A percentile compares a stretch with the other conserved stretches of the same genome.
These are phyloP conservation scores for Phyllosticta citriasiana DNA, from an alignment of 2,329 filamentous ascomycete species.

Conservation along the genomic window DNA sequence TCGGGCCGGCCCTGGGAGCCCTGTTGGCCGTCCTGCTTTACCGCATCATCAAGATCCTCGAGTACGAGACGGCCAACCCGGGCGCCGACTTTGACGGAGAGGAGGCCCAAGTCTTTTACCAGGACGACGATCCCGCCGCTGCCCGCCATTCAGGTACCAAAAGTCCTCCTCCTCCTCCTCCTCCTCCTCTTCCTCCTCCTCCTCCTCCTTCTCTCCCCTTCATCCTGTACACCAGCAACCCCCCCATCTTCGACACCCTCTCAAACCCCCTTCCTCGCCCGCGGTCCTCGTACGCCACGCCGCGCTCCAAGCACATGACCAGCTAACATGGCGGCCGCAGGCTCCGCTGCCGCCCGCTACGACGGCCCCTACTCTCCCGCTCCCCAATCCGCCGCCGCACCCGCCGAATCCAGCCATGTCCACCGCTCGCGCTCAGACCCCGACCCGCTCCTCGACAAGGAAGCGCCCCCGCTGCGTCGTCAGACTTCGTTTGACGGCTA, in stretches of 20 bases:
- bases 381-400: too few relatives aligned
- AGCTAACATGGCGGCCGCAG: not conserved
- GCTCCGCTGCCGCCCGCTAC: not conserved
- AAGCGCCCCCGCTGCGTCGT: not conserved
- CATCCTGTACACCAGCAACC: not conserved
- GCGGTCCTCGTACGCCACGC: not conserved
- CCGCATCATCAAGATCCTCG: conserved; percentile 37
- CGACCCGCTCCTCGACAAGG: not conserved
- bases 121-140: conserved; percentile 23
- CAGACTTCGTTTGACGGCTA: not conserved
- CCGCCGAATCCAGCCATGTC: not conserved
- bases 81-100: conserved; percentile 38
- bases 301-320: not conserved
- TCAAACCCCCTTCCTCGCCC: not conserved
- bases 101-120: conserved; percentile 26
- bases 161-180: too few relatives aligned
- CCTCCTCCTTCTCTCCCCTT: not conserved
- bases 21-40: conserved; percentile 40
- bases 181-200: too few relatives aligned
- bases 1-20: conserved; percentile 37
- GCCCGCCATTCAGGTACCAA: not conserved
- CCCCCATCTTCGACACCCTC: not conserved
- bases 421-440: not conserved
- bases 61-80: conserved; percentile 43
- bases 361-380: not conserved